Evolutionary conservation across 768 basidiomycete genomes (phyloP).

Genomic region (Lentinula guzmanii): DNA sequence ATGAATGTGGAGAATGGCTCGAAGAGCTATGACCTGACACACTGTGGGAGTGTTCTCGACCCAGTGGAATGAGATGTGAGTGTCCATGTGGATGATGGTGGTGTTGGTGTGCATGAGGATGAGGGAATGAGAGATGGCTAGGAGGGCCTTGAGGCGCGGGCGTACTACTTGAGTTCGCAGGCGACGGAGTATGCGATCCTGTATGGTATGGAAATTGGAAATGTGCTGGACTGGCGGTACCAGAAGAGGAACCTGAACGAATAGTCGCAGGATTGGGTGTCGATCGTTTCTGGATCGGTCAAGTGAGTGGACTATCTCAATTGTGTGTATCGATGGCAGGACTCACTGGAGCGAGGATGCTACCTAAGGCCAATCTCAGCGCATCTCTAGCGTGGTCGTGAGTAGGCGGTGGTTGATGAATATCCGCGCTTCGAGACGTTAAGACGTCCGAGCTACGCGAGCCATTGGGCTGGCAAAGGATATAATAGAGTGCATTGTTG

Average conservation of each 20-base stretch:
- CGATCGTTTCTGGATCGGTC: background rate
- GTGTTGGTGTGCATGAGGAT: slow-evolving; percentile 4
- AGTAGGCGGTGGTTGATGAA: background rate
- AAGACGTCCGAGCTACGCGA: background rate
- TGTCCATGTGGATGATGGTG: background rate
- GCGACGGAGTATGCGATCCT: background rate
- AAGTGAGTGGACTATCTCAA: background rate
- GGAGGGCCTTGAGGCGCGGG: background rate
- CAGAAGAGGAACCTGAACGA: background rate
- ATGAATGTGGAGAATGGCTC: background rate
- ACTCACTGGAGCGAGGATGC: background rate
- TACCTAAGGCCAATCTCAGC: background rate
- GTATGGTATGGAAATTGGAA: background rate
- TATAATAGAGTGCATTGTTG: background rate
- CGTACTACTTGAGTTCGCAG: background rate
- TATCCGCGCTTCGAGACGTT: background rate
- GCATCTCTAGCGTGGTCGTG: slow-evolving; percentile 1
- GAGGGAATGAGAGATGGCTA: background rate
- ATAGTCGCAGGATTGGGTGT: background rate
- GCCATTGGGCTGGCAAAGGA: background rate
- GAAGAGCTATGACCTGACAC: background rate
- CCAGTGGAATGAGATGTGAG: background rate
- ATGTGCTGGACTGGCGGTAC: background rate
- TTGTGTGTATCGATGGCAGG: background rate
- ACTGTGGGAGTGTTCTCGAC: background rate